Evolutionary conservation across 495 filamentous ascomycete species (phyloP), one percentile per base, ranked within the genome.

Genomic region (Tetracladium setigerum): DNA sequence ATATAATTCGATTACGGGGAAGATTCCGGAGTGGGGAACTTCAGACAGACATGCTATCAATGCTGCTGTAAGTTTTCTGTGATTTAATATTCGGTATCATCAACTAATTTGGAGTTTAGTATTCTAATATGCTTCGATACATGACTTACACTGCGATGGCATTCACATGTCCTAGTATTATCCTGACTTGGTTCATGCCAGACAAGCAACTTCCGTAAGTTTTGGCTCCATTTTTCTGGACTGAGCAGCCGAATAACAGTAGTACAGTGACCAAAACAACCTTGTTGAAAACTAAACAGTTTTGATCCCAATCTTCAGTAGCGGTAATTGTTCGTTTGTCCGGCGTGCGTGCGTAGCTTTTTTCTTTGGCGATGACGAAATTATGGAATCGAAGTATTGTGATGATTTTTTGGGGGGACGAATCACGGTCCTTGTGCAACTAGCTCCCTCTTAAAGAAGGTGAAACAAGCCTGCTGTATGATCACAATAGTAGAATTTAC

Each of bases 141-240:
- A 67, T 73, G 43, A 71, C 70, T 2, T 69, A 69, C 39, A 62
- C 68, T n/a, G 67, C 68, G 0, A 46, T 73, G 24, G 68, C 61
- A 4, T 57, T 66, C 22, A 64, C 67, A 8, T 60, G 59, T 4
- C 60, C 65, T 0, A 64, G 65, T 5, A 55, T 73, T 0, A 47
- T 73, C 11, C 44, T 69, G 9, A 52, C 63, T 15, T 49, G 66
- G 33, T 61, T 71, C 22, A 62, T 71, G 59, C 67, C 70, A 4
- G 65, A 73, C 40, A 64, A 63, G 36, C 61, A 65, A 50, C 57
- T 73, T 12, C 64, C 66, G 66, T 71, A 54, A 48, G 63, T 51
- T 10, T 30, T 22, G 32, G 13, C 24, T 31, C 44, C 38, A 9
- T n/a, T 15, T 22, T 30, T 45, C 7, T 31, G 2, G 8, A n/a